Base-by-base conservation (phyloP, 1,139 yeast genomes). In the Geotrichum carabidarum region DNA sequence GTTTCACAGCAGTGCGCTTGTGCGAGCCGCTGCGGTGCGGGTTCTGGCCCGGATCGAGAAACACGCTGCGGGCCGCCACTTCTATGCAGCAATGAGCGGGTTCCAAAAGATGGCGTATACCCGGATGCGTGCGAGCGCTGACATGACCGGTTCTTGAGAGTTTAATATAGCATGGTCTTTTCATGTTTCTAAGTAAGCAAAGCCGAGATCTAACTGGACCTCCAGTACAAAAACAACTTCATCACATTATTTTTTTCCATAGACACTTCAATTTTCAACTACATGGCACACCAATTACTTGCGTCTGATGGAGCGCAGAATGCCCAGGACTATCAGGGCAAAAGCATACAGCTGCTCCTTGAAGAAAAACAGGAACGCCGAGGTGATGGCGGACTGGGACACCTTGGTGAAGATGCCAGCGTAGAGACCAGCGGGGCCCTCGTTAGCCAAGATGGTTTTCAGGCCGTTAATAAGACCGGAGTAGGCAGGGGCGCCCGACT, bases 301-400 rank as follows among this genome's bases (percentile, higher is more conserved):
- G 12, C 37, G 49, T 50, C 60, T 58, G 12, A 63, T 41, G 42
- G 48, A 51, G 50, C 70, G 63, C 41, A 67, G 36, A 31, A 69
- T 50, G 2, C 64, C 64, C 37, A 69, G 58, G 38, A 70, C 32
- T 9, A 62, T 57, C 8, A 71, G 45, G 32, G 74, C 72, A 42
- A 68, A 58, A 27, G 70, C 57, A 57, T 68, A 71, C 36, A 90
- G 78, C 70, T 87, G 93, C 69, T 91, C 97, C 73, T 91, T 91
- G 72, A 91, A 90, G 70, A 84, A 87, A 69, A 91, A 91, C 64
- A 91, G 77, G 65, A 91, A 86, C 0, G 96, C 97, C 5, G 96
- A 94, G 44, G 95, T 88, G 57, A 85, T 69, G 53, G 91, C 89
- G 55, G 93, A 83, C 71, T 91, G 98, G 35, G 84, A 68, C 58